Evolutionary conservation across 768 basidiomycete genomes (phyloP), one percentile per base, ranked within the genome.

Genomic region (Lentinula raphanica): DNA sequence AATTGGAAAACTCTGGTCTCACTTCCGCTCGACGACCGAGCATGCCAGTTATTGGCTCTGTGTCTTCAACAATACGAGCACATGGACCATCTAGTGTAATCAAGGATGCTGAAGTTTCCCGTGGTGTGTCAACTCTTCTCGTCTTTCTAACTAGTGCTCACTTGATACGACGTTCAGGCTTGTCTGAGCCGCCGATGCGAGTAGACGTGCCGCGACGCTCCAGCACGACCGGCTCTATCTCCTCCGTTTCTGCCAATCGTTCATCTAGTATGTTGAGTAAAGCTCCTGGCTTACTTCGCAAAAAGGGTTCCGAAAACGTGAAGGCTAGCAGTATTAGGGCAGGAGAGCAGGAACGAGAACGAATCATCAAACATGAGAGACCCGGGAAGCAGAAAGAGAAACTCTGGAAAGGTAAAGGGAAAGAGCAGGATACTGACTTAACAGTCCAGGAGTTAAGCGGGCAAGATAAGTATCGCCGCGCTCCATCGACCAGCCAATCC

Each of bases 251-350:
- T 5, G 27, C 68, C 2, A 60, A 64, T 8, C 59, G 68, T 27
- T 63, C 68, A 15, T 38, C 63, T 2, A 66, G 65, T 42, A 60
- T 66, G 31, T 58, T 68, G 19, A 21, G 51, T 2, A 62, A 64
- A 6, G 54, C 58, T 6, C 56, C 55, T 27, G 56, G 51, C 11
- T 42, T 66, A 1, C 54, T 66, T 6, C 58, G 58, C 27, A 67
- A 69, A 60, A 67, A 66, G 50, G 62, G 65, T 46, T 46, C 55
- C 17, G 58, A 60, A 31, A 60, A 60, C 35, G 58, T 57, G 51
- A 64, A 60, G 57, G 60, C 61, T 27, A 53, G 19, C n/a, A 21
- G 21, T n/a, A 19, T 9, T 1, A 28, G 23, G 27, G 46, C 5
- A 29, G n/a, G 17, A 29, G n/a, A 29, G 28, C 8, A 48, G 28